phyloP scores from a whole-genome alignment of 2,329 filamentous ascomycete genomes.

The Cladobotryum mycophilum region DNA sequence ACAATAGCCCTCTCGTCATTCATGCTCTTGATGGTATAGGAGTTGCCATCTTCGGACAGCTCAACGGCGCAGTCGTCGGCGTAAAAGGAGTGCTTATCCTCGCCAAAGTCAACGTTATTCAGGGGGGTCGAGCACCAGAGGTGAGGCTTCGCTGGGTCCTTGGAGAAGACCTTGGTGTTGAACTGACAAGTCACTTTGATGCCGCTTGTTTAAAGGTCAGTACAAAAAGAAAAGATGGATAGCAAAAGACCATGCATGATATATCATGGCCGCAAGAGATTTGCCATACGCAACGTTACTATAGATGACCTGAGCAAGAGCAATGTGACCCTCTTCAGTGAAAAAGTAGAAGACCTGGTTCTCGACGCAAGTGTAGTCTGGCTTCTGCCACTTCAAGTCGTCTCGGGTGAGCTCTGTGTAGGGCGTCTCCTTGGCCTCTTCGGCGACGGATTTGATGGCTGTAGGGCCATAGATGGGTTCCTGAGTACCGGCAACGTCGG shows the following conservation, averaged over 20 bases:
- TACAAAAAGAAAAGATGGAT: not conserved
- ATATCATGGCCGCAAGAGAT: not conserved
- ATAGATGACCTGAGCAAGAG: slow-evolving; percentile 88
- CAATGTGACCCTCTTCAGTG: slow-evolving; percentile 69
- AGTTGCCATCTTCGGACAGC: slow-evolving; percentile 74
- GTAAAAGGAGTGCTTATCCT: slow-evolving; percentile 76
- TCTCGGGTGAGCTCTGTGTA: slow-evolving; percentile 74
- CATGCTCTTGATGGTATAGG: slow-evolving; percentile 86
- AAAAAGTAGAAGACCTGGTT: slow-evolving; percentile 92
- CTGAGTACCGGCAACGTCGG: slow-evolving; percentile 86
- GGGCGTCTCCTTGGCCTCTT: slow-evolving; percentile 69
- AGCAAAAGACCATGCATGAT: not conserved
- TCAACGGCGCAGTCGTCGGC: slow-evolving; percentile 81
- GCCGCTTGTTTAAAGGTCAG: slow-evolving; percentile 49
- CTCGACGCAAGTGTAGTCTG: slow-evolving; percentile 85
- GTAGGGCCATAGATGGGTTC: slow-evolving; percentile 91
- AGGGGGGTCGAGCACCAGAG: slow-evolving; percentile 82
- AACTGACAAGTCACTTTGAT: slow-evolving; percentile 89
- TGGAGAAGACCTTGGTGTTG: slow-evolving; percentile 86
- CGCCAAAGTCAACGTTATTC: slow-evolving; percentile 73
- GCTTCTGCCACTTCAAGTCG: slow-evolving; percentile 74
- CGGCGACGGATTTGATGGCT: slow-evolving; percentile 78
- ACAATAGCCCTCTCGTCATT: slow-evolving; percentile 75
- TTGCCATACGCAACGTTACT: slow-evolving; percentile 82
- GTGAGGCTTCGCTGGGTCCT: slow-evolving; percentile 63